Percentiles rank a stretch among this genome's conserved stretches.
These are phyloP conservation scores for Microcyclosporella mali DNA, from an alignment of 2,329 filamentous ascomycete species.

Conservation along the genomic window DNA sequence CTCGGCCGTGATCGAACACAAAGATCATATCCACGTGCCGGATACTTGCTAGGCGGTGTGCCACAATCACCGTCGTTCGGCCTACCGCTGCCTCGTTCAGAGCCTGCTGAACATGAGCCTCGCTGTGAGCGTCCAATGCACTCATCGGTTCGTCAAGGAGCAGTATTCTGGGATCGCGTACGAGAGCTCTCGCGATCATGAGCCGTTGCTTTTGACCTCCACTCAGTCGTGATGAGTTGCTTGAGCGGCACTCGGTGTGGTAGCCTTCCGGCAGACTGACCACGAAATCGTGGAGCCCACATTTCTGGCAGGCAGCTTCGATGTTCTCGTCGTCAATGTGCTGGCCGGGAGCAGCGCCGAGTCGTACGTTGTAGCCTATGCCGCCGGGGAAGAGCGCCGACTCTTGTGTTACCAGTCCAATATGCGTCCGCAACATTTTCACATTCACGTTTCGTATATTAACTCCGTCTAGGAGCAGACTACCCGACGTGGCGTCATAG, in stretches of 20 bases:
- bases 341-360: conserved; percentile 30
- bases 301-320: conserved; percentile 36
- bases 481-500: conserved; percentile 37
- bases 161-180: conserved; percentile 42
- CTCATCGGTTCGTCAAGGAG: conserved; percentile 45
- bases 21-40: conserved; percentile 77
- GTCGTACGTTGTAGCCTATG: conserved; percentile 39
- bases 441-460: conserved; percentile 37
- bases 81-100: conserved; percentile 36
- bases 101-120: conserved; percentile 38
- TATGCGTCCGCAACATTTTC: conserved; percentile 32
- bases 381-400: conserved; percentile 41
- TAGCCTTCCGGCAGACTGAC: conserved; percentile 43
- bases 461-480: conserved; percentile 37
- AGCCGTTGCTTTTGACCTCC: conserved; percentile 44
- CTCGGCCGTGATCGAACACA: conserved; percentile 62
- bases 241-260: conserved; percentile 40
- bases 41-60: conserved; percentile 69
- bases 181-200: conserved; percentile 42
- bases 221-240: conserved; percentile 35
- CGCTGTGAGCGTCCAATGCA: conserved; percentile 42
- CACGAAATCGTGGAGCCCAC: conserved; percentile 44
- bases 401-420: conserved; percentile 43
- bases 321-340: conserved; percentile 26
- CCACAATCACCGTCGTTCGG: conserved; percentile 65